These are phyloP conservation scores for Aureobasidium sp. DNA, from an alignment of 2,329 filamentous ascomycete genomes.

Conservation along the genomic window DNA sequence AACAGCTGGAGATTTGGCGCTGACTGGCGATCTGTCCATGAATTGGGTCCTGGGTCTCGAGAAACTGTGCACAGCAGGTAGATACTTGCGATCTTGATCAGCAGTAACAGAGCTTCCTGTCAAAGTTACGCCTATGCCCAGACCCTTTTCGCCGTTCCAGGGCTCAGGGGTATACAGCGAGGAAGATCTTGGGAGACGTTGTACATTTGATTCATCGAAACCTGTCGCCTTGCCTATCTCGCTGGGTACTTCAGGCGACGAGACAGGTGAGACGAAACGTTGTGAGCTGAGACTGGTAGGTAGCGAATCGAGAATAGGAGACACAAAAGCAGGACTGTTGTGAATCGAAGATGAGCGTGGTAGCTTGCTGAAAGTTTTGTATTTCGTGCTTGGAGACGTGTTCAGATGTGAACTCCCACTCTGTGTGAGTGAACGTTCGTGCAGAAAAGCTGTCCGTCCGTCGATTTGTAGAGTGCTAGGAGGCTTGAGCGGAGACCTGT, in stretches of 20 bases:
- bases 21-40: neutral
- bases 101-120: neutral
- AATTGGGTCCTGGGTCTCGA: slow-evolving; percentile 19
- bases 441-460: slow-evolving; percentile 27
- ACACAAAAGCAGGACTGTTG: slow-evolving; percentile 1
- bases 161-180: neutral
- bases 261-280: neutral
- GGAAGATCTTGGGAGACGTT: neutral
- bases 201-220: neutral
- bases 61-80: slow-evolving; percentile 20
- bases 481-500: neutral
- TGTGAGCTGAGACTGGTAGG: neutral
- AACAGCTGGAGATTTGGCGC: neutral
- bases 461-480: slow-evolving; percentile 20
- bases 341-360: neutral
- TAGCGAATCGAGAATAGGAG: neutral
- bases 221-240: neutral
- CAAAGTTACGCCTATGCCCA: neutral
- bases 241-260: neutral
- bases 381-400: neutral
- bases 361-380: neutral
- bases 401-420: neutral
- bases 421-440: slow-evolving; percentile 18
- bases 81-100: neutral
- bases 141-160: neutral